Base-by-base conservation (phyloP, 331 rosid species). In the Cydonia oblonga region DNA sequence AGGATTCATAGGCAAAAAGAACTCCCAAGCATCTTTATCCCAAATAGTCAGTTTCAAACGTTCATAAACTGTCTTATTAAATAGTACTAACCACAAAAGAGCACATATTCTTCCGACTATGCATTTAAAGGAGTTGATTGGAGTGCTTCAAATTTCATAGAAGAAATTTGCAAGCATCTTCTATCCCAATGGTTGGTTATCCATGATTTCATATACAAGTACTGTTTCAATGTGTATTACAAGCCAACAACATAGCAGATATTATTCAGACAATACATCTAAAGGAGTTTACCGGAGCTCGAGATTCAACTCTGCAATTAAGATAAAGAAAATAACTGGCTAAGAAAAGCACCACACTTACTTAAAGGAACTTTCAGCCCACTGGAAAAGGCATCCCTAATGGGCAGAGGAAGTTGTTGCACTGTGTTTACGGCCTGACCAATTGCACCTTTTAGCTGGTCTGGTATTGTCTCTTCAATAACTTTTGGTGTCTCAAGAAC, bases 281-380 rank as follows among this genome's bases (percentile, higher is more conserved):
- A 40, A 46, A 28, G 7, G 2, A 11, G 62, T 22, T 30, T 30
- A 69, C 40, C 9, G 20, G n/a, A 16, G 54, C 19, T 24, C 3
- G 19, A 53, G 28, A 61, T 35, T 26, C 29, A 13, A 49, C 56
- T 19, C 2, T 2, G 44, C 24, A 49, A 44, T 15, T 51, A 54
- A 26, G 46, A 77, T 5, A 30, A 32, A 52, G 18, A 70, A 30
- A 75, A 64, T 52, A 44, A n/a, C 69, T 16, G 68, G 57, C 67
- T 57, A 42, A 75, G 14, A 75, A 74, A 73, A 81, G 69, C 67
- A 68, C 13, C 66, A 64, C 1, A 8, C 93, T 76, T 86, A 93
- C 98, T 71, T 53, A 93, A 84, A 78, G 98, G 97, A 82, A 93
- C 77, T 86, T 73, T 88, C 61, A 93, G 87, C 65, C 98, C 98